These are phyloP conservation scores for Boletales sp. DNA, from an alignment of 768 basidiomycete genomes.

Conservation along the genomic window DNA sequence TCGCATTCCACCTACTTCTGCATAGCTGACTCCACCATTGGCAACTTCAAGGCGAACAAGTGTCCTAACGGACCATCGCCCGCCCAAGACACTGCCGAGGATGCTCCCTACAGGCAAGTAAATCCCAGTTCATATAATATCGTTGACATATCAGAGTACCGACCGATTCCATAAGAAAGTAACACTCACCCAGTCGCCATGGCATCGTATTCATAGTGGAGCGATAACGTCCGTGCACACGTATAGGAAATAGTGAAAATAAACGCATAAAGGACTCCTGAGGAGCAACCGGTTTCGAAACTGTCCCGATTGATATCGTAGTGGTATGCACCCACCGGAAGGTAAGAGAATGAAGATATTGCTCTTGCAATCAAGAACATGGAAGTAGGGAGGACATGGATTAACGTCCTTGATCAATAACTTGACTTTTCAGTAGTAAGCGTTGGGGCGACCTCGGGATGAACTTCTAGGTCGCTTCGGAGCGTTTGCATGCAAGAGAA, in stretches of 20 bases:
- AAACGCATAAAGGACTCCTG: slow-evolving; percentile 70
- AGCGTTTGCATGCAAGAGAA: neutral
- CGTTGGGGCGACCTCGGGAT: slow-evolving; percentile 7
- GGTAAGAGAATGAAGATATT: slow-evolving; percentile 59
- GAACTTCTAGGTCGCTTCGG: slow-evolving; percentile 24
- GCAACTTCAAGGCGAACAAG: slow-evolving; percentile 41
- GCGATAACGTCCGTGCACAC: slow-evolving; percentile 64
- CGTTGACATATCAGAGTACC: slow-evolving; percentile 5
- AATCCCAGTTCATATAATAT: neutral
- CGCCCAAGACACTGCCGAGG: slow-evolving; percentile 54
- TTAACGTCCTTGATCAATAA: slow-evolving; percentile 69
- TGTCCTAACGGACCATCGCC: slow-evolving; percentile 53
- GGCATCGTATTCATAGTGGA: slow-evolving; percentile 64
- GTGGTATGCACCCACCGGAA: slow-evolving; percentile 23
- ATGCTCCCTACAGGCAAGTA: slow-evolving; percentile 37
- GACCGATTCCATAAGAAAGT: slow-evolving; percentile 69
- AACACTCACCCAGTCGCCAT: slow-evolving; percentile 76
- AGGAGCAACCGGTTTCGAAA: neutral
- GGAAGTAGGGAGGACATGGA: slow-evolving; percentile 59
- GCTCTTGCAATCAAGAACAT: slow-evolving; percentile 57
- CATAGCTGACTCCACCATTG: slow-evolving; percentile 48
- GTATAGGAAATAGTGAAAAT: slow-evolving; percentile 72
- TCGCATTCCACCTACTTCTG: slow-evolving; percentile 53
- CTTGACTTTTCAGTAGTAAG: slow-evolving; percentile 37
- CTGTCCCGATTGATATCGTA: neutral